phyloP scores from a whole-genome alignment of 1,139 yeast genomes.

The Protomyces gravidus region DNA sequence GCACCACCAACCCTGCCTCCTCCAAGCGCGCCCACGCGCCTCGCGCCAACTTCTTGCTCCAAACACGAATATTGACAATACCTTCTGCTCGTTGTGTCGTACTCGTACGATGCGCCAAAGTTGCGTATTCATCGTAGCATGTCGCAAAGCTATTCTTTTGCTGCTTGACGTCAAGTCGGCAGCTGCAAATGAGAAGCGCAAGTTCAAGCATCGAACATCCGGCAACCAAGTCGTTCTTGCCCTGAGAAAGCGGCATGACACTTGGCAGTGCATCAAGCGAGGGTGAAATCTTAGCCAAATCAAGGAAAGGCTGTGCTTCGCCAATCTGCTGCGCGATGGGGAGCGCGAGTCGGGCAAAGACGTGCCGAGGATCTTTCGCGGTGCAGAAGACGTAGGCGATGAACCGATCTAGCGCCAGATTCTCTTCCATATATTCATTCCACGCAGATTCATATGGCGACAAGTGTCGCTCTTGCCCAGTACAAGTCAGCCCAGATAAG shows the following conservation, averaged over 20 bases:
- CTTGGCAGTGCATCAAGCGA: not conserved
- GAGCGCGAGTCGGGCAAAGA: constrained; percentile 13
- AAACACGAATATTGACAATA: constrained; percentile 1
- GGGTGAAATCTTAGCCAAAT: not conserved
- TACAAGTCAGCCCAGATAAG: not conserved
- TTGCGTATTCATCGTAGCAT: constrained; percentile 67
- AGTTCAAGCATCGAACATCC: constrained; percentile 34
- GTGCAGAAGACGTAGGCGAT: constrained; percentile 33
- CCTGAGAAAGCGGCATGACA: constrained; percentile 1
- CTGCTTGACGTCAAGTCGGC: constrained; percentile 58
- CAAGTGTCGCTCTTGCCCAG: not conserved
- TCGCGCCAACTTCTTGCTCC: constrained; percentile 1
- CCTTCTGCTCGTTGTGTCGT: constrained; percentile 16
- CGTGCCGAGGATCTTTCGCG: constrained; percentile 30
- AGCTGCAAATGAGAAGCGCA: constrained; percentile 59
- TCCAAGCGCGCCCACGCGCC: constrained; percentile 11
- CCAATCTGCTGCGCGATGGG: constrained; percentile 10
- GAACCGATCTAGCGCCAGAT: constrained; percentile 14
- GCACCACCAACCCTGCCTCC: constrained; percentile 29
- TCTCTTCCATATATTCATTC: constrained; percentile 49
- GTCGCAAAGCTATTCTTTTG: constrained; percentile 58
- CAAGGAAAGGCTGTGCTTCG: constrained; percentile 1
- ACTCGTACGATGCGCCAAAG: constrained; percentile 30
- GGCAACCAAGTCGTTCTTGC: constrained; percentile 9
- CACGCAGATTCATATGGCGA: constrained; percentile 45